phyloP scores from a whole-genome alignment of 2,329 filamentous ascomycete species.

The Stagonosporopsis rhizophila region DNA sequence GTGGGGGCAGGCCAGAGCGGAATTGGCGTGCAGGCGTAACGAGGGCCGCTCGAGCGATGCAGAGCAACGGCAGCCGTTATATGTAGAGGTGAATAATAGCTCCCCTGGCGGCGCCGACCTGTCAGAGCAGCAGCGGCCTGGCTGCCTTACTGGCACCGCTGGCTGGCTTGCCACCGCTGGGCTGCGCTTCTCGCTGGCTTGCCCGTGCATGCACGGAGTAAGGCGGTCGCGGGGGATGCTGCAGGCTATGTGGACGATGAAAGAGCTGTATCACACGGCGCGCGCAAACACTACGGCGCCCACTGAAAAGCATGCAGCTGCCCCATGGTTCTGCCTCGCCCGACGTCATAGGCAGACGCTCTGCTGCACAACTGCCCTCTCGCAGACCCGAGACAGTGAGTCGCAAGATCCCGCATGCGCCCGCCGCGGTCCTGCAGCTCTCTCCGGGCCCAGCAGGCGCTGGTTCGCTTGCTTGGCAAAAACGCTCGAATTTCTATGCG shows the following conservation, averaged over 20 bases:
- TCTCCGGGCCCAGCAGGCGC: conserved; percentile 16
- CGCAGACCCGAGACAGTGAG: conserved; percentile 5
- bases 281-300: conserved; percentile 12
- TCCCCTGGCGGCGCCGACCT: conserved; percentile 14
- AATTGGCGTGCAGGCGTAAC: conserved; percentile 25
- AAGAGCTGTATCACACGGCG: conserved; percentile 22
- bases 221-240: conserved; percentile 22
- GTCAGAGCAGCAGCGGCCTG: conserved; percentile 8
- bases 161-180: conserved; percentile 1
- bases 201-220: conserved; percentile 22
- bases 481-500: conserved; percentile 19
- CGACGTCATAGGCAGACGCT: conserved; percentile 19
- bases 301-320: conserved; percentile 23
- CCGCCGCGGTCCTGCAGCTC: conserved; percentile 12
- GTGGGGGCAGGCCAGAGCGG: conserved; percentile 38
- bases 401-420: conserved; percentile 13
- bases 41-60: conserved; percentile 22
- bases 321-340: conserved; percentile 18
- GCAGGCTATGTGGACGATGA: conserved; percentile 16
- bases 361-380: conserved; percentile 7
- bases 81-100: conserved; percentile 26
- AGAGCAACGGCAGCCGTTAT: conserved; percentile 25
- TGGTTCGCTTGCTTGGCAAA: conserved; percentile 19
- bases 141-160: neutral
- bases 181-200: conserved; percentile 10